A percentile compares a stretch with the other conserved stretches of the same genome.
These are phyloP conservation scores for Taiozyma onychis DNA, from an alignment of 1,139 yeast genomes.

Conservation along the genomic window DNA sequence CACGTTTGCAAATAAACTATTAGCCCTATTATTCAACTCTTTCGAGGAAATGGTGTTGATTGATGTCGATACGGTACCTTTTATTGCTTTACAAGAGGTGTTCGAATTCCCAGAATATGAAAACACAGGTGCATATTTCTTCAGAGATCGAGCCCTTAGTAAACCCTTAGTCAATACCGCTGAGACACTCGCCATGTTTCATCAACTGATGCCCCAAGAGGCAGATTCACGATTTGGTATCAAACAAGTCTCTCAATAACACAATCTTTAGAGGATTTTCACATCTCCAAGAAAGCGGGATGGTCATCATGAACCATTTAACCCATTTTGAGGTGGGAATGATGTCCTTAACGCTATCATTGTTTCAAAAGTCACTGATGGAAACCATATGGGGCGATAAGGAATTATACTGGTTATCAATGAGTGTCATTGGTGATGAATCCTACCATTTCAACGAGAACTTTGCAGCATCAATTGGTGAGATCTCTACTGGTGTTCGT, in stretches of 20 bases:
- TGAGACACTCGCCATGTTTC: conserved; percentile 30
- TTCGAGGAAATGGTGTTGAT: conserved; percentile 44
- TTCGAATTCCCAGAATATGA: conserved; percentile 35
- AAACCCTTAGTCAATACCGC: conserved; percentile 26
- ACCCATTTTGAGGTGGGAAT: conserved; percentile 39
- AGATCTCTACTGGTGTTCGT: conserved; percentile 22
- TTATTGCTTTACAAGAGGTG: conserved; percentile 33
- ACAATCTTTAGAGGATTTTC: conserved; percentile 29
- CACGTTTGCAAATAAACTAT: conserved; percentile 43
- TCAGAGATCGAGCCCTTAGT: conserved; percentile 42
- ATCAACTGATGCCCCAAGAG: conserved; percentile 37
- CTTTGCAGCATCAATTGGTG: conserved; percentile 48
- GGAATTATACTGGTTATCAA: conserved; percentile 60
- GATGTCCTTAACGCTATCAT: conserved; percentile 37
- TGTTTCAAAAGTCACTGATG: conserved; percentile 34
- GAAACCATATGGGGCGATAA: conserved; percentile 55
- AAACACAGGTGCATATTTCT: conserved; percentile 39
- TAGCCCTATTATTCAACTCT: conserved; percentile 45
- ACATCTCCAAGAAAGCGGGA: conserved; percentile 50
- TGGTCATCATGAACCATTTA: conserved; percentile 38
- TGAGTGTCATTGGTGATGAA: conserved; percentile 47
- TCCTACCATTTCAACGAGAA: conserved; percentile 40
- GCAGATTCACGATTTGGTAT: conserved; percentile 30
- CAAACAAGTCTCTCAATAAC: conserved; percentile 26
- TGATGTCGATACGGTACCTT: conserved; percentile 47